Conservation (phyloP, 805 yeast genomes). For the Pichia nanzhaoensis region DNA sequence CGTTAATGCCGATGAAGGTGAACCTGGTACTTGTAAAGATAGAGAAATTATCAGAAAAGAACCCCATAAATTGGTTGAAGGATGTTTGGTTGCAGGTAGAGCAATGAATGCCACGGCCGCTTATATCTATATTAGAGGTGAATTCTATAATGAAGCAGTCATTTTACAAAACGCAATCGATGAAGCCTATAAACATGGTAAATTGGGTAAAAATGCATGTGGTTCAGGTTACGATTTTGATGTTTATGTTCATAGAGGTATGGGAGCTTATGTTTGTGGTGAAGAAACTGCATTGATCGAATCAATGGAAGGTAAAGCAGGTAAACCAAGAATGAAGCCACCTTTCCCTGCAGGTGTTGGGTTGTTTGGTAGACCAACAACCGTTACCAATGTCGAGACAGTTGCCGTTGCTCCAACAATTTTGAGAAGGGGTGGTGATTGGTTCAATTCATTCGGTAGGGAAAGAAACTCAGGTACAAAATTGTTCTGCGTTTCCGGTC, state of each 20-base stretch:
- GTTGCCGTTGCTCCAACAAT: slow-evolving; percentile 88
- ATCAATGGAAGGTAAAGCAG: slow-evolving; percentile 87
- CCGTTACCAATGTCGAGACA: slow-evolving; percentile 88
- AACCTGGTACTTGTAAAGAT: slow-evolving; percentile 92
- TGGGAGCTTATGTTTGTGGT: slow-evolving; percentile 92
- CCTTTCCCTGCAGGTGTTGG: slow-evolving; percentile 96
- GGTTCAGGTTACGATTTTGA: slow-evolving; percentile 83
- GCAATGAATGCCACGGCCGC: slow-evolving; percentile 94
- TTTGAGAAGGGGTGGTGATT: slow-evolving; percentile 79
- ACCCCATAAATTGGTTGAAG: slow-evolving; percentile 87
- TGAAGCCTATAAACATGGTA: slow-evolving; percentile 78
- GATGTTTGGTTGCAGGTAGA: slow-evolving; percentile 84
- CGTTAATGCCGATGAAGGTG: slow-evolving; percentile 92
- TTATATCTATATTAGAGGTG: slow-evolving; percentile 86
- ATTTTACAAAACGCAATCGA: slow-evolving; percentile 74
- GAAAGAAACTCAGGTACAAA: slow-evolving; percentile 81
- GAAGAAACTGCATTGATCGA: slow-evolving; percentile 89
- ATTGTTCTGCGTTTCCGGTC: slow-evolving; percentile 81
- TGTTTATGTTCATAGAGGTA: slow-evolving; percentile 80
- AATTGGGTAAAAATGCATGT: slow-evolving; percentile 78
- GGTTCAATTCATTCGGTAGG: slow-evolving; percentile 82
- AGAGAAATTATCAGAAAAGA: slow-evolving; percentile 87
- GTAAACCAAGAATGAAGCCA: slow-evolving; percentile 89
- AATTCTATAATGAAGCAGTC: slow-evolving; percentile 76
- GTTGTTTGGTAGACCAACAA: slow-evolving; percentile 82